Conservation (phyloP, 768 basidiomycete genomes). For the Gymnopilus dilepis region DNA sequence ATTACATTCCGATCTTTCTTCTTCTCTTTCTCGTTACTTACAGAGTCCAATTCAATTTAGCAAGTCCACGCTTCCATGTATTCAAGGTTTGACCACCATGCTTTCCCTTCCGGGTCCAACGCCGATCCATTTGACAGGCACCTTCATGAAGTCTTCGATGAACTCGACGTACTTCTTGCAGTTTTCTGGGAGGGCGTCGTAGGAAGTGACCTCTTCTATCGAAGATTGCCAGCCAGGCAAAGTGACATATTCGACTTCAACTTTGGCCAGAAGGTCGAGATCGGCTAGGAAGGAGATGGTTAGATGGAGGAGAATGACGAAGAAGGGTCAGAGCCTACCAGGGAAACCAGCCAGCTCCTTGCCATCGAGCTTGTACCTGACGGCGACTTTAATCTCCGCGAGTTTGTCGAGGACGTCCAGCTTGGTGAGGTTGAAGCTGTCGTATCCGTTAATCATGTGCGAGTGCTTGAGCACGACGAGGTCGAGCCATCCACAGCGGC, state of each 20-base stretch:
- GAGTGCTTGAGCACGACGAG: constrained; percentile 95
- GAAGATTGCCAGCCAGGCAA: constrained; percentile 90
- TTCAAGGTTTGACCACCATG: constrained; percentile 53
- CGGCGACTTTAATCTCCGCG: constrained; percentile 85
- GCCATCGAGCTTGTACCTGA: constrained; percentile 80
- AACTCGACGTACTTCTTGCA: constrained; percentile 88
- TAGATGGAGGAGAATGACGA: neutral
- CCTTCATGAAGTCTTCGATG: constrained; percentile 76
- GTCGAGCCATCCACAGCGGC: constrained; percentile 98
- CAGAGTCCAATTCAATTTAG: neutral
- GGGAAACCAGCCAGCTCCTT: constrained; percentile 86
- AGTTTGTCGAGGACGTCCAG: constrained; percentile 90
- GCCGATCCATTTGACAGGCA: constrained; percentile 91
- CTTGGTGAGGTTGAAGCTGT: constrained; percentile 92
- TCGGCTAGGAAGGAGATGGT: constrained; percentile 59
- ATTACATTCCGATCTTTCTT: neutral
- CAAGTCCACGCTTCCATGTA: neutral
- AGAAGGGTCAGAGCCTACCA: constrained; percentile 47
- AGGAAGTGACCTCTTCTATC: constrained; percentile 67
- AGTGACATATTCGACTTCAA: constrained; percentile 87
- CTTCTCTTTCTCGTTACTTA: neutral
- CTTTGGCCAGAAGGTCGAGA: constrained; percentile 76
- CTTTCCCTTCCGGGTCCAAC: constrained; percentile 87
- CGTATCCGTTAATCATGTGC: constrained; percentile 94
- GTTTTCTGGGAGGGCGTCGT: constrained; percentile 79